phyloP scores from a whole-genome alignment of 164 flowering plant species.

The Stephania japonica region DNA sequence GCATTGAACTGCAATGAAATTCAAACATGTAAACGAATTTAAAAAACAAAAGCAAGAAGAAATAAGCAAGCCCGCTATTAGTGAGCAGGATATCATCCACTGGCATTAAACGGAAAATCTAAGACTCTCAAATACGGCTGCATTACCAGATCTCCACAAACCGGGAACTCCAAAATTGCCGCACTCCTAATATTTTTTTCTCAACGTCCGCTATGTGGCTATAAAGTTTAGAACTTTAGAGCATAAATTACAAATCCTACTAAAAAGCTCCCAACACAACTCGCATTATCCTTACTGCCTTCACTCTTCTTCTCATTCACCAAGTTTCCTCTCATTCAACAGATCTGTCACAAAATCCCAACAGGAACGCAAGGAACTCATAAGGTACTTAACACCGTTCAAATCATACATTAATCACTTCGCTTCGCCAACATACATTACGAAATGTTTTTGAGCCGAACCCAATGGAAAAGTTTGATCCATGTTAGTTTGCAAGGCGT shows the following conservation, averaged over 20 bases:
- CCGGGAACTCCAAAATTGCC: neutral
- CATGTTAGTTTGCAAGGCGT: no score
- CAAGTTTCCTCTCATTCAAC: neutral
- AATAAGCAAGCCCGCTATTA: neutral
- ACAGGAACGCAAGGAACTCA: no score
- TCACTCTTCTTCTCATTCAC: neutral
- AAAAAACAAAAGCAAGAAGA: neutral
- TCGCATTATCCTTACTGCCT: neutral
- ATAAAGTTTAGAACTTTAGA: no score
- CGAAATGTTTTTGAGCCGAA: no score
- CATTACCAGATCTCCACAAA: neutral
- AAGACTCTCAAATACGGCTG: neutral
- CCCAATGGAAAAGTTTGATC: no score
- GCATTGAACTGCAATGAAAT: conserved; percentile 80
- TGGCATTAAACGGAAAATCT: neutral
- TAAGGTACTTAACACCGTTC: no score
- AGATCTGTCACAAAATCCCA: no score
- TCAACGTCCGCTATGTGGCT: neutral
- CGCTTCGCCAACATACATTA: no score
- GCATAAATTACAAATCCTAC: no score
- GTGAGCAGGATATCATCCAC: neutral
- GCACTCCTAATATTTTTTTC: neutral
- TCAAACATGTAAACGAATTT: neutral
- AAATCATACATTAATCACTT: no score
- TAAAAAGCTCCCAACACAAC: neutral